These are phyloP conservation scores for Erysimum cheiri DNA, from an alignment of 441 rosid species.

Conservation along the genomic window DNA sequence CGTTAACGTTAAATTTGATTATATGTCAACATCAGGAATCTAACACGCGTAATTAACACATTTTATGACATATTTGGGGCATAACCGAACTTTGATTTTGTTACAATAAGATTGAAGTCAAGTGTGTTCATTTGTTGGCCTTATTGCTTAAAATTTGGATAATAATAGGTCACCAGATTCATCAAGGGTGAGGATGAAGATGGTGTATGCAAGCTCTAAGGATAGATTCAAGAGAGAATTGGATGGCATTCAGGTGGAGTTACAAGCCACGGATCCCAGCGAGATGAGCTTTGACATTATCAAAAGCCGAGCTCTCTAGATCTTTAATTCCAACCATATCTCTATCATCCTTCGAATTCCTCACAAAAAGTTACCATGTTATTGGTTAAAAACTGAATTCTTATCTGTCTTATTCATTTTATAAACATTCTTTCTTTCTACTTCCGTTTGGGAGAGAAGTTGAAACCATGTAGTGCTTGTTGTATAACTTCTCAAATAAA, in stretches of 20 bases:
- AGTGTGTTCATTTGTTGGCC: no score
- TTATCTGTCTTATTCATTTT: conserved; percentile 10
- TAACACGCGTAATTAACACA: no score
- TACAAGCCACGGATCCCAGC: conserved; percentile 50
- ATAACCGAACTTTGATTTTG: no score
- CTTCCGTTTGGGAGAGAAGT: conserved; percentile 4
- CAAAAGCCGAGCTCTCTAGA: conserved; percentile 46
- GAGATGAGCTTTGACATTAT: conserved; percentile 47
- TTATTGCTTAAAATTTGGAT: conserved; percentile 1
- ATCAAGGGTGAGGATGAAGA: conserved; percentile 48
- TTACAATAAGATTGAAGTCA: no score
- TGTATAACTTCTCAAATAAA: conserved; percentile 15
- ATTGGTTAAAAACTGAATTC: conserved; percentile 23
- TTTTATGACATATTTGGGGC: no score
- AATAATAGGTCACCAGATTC: conserved; percentile 44
- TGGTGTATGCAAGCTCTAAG: conserved; percentile 47
- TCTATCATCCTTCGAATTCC: conserved; percentile 11
- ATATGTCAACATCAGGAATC: no score
- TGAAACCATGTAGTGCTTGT: conserved; percentile 13
- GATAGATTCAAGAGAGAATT: conserved; percentile 48
- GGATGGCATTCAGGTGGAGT: conserved; percentile 48
- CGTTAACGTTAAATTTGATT: not conserved
- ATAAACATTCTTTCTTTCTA: not conserved
- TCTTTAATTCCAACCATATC: conserved; percentile 1
- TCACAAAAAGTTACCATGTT: not conserved